Base-by-base conservation (phyloP, 2,329 filamentous ascomycete genomes). In the Colletotrichum sp. region DNA sequence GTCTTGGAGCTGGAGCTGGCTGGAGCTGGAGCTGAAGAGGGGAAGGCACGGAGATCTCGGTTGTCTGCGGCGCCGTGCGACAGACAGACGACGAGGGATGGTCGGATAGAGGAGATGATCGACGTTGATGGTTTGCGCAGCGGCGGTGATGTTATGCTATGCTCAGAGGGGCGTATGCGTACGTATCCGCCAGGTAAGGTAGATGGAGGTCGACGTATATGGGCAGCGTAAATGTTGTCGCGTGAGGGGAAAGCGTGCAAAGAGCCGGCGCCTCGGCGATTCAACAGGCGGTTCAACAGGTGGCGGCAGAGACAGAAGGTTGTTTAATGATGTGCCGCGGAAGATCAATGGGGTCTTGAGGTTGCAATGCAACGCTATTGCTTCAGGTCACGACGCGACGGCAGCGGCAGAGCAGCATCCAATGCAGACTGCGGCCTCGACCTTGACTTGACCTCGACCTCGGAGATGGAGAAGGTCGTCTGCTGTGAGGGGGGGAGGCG, bases 391-490 rank as follows among this genome's bases (percentile, higher is more conserved):
- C 36, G n/a, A 21, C 34, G 36, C 13, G 44, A 16, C 30, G 21
- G 69, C 28, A 55, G 59, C 69, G 44, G 44, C 32, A 66, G 49
- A 71, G 30, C n/a, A 26, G 66, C 59, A 63, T 64, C 44, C 59
- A 72, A 52, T 52, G 44, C 44, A 52, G 71, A 74, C 63, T 21
- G 62, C 66, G 60, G 49, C 24, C 59, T 67, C 24, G 60, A 21
- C 18, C 44, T 49, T 7, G 69, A 74, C 65, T 63, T 65, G 55
- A 49, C n/a, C 63, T 62, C 71, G 59, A 75, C 32, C n/a, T 67
- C 30, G 60, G 62, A 67, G 77, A 78, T 73, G 79, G 78, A 80
- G 78, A 74, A 77, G 63, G 69, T 32, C n/a, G 44, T 44, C 34
- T 18, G 72, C 36, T 18, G 36, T 55, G 72, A 60, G 39, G 32